Base-by-base conservation (phyloP, 2,329 filamentous ascomycete genomes). In the Fusarium fujikuroi region DNA sequence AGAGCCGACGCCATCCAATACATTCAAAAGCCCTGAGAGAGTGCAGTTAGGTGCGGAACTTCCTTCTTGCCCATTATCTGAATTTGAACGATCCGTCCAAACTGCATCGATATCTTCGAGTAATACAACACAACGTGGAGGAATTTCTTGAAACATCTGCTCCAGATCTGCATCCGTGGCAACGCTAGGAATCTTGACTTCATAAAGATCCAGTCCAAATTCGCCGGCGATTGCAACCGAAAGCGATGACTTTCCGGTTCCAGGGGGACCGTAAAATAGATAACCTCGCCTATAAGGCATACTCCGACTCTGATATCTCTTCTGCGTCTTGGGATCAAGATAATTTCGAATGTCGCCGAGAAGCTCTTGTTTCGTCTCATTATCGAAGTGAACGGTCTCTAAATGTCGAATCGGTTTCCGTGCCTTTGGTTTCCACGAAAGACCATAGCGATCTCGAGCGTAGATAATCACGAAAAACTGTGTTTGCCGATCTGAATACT, bases 1-100 rank as follows among this genome's bases (percentile, higher is more conserved):
- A 0, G 89, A 90, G 0, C 90, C 91, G 0, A 93, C 90, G 5
- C 92, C 92, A 72, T 94, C 92, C 15, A 94, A 87, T 14, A 91
- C 89, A 68, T 93, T 94, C 32, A 94, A 83, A 0, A 94, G 82
- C 0, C 90, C 91, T 0, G 91, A 92, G 3, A 94, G 83, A 1
- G 90, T 91, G 65, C 81, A 83, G 25, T 73, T 78, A 10, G 76
- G 75, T 1, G 70, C 56, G 11, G 43, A 60, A 21, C 66, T 70
- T 11, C 69, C 70, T 5, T 77, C 73, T 9, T 75, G 63, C 9
- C 72, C 66, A 19, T 56, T 74, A 21, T 74, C 70, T 1, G 66
- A 34, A 12, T 60, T 71, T 1, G 73, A 68, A 3, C 79, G 74
- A 14, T 82, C 81, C 2, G 75, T 71, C 78, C 77, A 81, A 1